Evolutionary conservation across 345 rosid genomes (phyloP).

Genomic region (Ricinus communis): DNA sequence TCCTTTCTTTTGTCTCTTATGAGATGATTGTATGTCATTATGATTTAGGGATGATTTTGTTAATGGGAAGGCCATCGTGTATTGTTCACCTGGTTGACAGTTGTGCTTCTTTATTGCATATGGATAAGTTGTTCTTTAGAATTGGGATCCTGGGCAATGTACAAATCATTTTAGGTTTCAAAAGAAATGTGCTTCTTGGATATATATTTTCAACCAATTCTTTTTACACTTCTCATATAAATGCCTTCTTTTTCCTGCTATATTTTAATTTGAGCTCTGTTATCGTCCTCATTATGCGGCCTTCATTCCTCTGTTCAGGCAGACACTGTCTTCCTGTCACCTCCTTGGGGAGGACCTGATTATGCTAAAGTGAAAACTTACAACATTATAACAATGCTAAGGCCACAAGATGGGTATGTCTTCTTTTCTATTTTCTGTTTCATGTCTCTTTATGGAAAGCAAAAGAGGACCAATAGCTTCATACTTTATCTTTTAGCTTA

Average conservation of each 20-base stretch:
- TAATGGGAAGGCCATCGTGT: not conserved
- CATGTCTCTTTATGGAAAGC: not conserved
- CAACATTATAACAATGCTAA: conserved; percentile 77
- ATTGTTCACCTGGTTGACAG: not conserved
- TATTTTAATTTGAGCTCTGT: not conserved
- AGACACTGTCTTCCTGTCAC: conserved; percentile 77
- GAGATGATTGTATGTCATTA: not conserved
- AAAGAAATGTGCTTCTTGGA: not conserved
- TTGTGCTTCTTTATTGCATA: too few relatives aligned
- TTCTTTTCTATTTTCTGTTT: conserved; percentile 5
- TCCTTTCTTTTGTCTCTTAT: conserved; percentile 2
- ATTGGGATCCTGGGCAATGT: not conserved
- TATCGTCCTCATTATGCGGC: conserved; percentile 6
- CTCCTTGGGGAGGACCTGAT: conserved; percentile 98
- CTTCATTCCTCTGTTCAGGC: conserved; percentile 48
- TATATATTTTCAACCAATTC: not conserved
- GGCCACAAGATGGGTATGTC: conserved; percentile 78
- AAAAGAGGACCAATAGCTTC: not conserved
- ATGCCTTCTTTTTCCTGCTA: not conserved
- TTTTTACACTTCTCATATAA: not conserved
- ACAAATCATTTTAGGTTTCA: not conserved
- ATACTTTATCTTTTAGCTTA: not conserved
- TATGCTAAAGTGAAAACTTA: conserved; percentile 63
- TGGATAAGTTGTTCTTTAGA: conserved; percentile 7
- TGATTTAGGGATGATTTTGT: not conserved